Base-by-base conservation (phyloP, 2,329 filamentous ascomycete species). In the Elsinoe perseae region DNA sequence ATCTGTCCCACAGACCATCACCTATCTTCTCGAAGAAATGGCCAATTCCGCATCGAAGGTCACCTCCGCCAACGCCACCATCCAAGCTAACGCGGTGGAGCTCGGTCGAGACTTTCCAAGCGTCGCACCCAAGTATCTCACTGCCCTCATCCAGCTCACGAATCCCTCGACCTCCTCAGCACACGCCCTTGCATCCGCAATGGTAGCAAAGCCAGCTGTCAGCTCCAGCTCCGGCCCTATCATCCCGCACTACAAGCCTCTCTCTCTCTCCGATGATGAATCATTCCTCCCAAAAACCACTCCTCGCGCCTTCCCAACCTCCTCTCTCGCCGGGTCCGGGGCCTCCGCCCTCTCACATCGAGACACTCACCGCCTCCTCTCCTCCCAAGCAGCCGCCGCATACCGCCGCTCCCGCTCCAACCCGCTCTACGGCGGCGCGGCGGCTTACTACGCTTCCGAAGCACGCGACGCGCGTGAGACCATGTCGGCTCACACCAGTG, bases 381-480 rank as follows among this genome's bases (percentile, higher is more conserved):
- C 83, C 62, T 68, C 69, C 3, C 77, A 85, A 69, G 84, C 84
- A 2, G 73, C 75, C 8, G 70, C 75, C 7, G 80, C 81, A 1
- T 80, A 81, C 63, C 78, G 81, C 30, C 79, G 76, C 62, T 79
- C 80, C 16, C 84, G 80, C 62, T 90, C 88, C 0, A 82, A 89
- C 59, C 84, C 78, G 0, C 73, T 92, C 2, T 90, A 87, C 74
- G 81, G 84, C 20, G 86, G 84, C 57, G 91, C 82, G 1, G 88
- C 88, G 7, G 82, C 79, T 0, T 87, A 88, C 66, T 95, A 95
- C 68, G 78, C 83, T 1, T 80, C 87, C 53, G 75, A 86, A 9
- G 86, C 82, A 1, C 82, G 84, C 20, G 83, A 88, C 46, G 79
- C 83, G 57, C 75, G 80, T 3, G 77, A 75, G 10, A 74, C 75